Conservation (phyloP, 2,329 filamentous ascomycete genomes). For the Pestalotiopsis sp. region DNA sequence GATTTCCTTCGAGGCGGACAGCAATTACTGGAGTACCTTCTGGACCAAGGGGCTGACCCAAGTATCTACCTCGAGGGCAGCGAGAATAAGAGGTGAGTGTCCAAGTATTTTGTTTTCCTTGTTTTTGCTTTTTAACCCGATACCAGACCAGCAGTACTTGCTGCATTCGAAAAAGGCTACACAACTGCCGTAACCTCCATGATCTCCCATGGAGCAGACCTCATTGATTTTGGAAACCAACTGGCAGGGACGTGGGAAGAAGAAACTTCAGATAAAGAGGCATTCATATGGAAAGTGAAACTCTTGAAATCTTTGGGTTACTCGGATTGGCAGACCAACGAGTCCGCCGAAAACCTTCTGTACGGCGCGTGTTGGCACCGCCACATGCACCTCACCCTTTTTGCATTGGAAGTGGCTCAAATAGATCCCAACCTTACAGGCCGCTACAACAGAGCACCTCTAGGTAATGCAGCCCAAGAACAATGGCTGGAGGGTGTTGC, state of each 20-base stretch:
- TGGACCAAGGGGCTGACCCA: not conserved
- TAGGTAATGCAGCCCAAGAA: not conserved
- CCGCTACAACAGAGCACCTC: fast-evolving
- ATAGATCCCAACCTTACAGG: not conserved
- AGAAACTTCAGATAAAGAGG: not conserved
- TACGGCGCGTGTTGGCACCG: not conserved
- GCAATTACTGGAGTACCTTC: not conserved
- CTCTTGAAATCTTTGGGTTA: not conserved
- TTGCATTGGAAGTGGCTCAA: not conserved
- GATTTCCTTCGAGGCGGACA: too few species aligned
- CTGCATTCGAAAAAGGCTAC: not conserved
- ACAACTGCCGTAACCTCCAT: not conserved
- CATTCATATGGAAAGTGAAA: not conserved
- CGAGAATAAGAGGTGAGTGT: not conserved
- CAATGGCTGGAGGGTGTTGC: too few species aligned
- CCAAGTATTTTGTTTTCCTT: too few species aligned
- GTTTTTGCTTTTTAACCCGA: too few species aligned
- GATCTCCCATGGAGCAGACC: not conserved
- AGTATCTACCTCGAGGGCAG: not conserved
- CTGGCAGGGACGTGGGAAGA: not conserved
- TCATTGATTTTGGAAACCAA: not conserved
- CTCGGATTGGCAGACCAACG: not conserved
- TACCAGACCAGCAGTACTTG: not conserved
- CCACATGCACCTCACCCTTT: not conserved
- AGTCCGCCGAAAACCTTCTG: not conserved